Conservation (phyloP, 805 yeast genomes). For the Barnettozyma botsteinii region DNA sequence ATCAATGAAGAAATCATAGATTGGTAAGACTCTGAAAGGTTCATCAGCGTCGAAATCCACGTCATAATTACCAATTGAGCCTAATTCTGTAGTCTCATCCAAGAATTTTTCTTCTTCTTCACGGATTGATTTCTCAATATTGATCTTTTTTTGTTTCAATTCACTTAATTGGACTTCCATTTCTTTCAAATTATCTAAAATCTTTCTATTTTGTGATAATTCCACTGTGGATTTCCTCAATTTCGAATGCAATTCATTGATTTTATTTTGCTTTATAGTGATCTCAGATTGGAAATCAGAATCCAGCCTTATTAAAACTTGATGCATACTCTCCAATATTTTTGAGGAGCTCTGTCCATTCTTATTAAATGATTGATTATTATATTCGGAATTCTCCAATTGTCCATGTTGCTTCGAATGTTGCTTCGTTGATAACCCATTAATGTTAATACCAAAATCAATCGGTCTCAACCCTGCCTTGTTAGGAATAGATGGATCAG, state of each 20-base stretch:
- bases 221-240: conserved; percentile 51
- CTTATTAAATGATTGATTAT: not conserved
- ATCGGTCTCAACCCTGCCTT: conserved; percentile 80
- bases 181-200: conserved; percentile 47
- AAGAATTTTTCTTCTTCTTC: conserved; percentile 57
- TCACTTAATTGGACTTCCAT: conserved; percentile 40
- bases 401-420: not conserved
- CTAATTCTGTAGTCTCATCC: conserved; percentile 34
- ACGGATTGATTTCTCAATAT: conserved; percentile 55
- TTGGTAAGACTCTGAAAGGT: conserved; percentile 69
- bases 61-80: conserved; percentile 35
- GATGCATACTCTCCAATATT: conserved; percentile 45
- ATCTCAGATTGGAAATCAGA: conserved; percentile 56
- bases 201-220: conserved; percentile 42
- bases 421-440: conserved; percentile 14
- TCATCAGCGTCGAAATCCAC: conserved; percentile 82
- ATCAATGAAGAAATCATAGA: conserved; percentile 48
- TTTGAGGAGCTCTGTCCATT: conserved; percentile 26
- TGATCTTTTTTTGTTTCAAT: conserved; percentile 48
- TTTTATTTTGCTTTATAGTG: conserved; percentile 42
- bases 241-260: conserved; percentile 48
- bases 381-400: not conserved
- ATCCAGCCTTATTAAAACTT: conserved; percentile 46
- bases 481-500: conserved; percentile 72
- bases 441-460: conserved; percentile 72